phyloP scores from a whole-genome alignment of 768 basidiomycete genomes.

The Hericium alpestre region DNA sequence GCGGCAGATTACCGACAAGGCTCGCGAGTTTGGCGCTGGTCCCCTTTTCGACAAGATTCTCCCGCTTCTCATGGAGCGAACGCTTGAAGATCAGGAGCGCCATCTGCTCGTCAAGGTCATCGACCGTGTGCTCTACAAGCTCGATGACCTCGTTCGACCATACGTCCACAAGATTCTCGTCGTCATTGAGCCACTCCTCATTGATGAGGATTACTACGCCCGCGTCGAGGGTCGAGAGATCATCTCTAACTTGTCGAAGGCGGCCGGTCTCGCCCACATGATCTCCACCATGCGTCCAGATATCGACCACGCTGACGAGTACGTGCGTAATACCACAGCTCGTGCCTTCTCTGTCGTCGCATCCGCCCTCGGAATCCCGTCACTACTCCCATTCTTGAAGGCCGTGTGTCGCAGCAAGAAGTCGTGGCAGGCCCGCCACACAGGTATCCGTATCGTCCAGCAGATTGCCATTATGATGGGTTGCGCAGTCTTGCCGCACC shows the following conservation, averaged over 20 bases:
- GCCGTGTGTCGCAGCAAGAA: conserved; percentile 98
- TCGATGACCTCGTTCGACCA: conserved; percentile 96
- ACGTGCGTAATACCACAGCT: conserved; percentile 97
- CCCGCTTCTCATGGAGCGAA: conserved; percentile 94
- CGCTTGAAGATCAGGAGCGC: conserved; percentile 95
- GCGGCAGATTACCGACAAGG: conserved; percentile 97
- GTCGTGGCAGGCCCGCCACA: conserved; percentile 99
- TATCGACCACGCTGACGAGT: conserved; percentile 98
- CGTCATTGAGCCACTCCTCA: conserved; percentile 96
- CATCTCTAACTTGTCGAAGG: conserved; percentile 96
- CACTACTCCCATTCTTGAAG: conserved; percentile 94
- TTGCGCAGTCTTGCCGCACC: conserved; percentile 92
- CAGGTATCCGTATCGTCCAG: conserved; percentile 98
- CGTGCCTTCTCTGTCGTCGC: conserved; percentile 98
- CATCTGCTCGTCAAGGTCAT: conserved; percentile 98
- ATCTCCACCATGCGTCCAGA: conserved; percentile 99
- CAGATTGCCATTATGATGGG: conserved; percentile 99
- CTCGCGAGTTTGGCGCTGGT: conserved; percentile 95
- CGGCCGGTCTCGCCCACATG: conserved; percentile 98
- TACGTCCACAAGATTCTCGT: conserved; percentile 99
- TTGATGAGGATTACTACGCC: conserved; percentile 95
- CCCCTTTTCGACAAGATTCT: conserved; percentile 98
- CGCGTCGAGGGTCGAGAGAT: conserved; percentile 99
- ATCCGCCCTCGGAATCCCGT: conserved; percentile 95
- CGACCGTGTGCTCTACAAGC: conserved; percentile 95